Evolutionary conservation across 2,329 filamentous ascomycete species (phyloP).

Genomic region (Ceratocystis harringtonii): DNA sequence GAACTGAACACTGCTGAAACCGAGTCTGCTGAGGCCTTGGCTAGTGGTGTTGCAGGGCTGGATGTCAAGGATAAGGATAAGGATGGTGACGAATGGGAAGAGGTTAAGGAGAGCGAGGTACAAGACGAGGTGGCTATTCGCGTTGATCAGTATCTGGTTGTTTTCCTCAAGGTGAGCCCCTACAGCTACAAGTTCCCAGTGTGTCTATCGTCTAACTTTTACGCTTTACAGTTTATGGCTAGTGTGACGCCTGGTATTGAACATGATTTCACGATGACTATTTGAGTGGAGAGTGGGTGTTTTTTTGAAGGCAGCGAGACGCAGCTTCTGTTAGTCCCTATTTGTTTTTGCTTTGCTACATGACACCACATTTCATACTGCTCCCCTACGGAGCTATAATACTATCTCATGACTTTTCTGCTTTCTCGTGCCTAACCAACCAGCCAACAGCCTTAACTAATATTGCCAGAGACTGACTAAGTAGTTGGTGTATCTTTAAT

Average conservation of each 20-base stretch:
- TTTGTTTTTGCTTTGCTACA: neutral
- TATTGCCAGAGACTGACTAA: too few species aligned
- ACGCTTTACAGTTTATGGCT: conserved; percentile 46
- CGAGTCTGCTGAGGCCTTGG: conserved; percentile 48
- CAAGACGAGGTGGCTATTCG: conserved; percentile 69
- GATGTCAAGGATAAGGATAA: conserved; percentile 34
- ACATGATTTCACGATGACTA: conserved; percentile 93
- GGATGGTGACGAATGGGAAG: conserved; percentile 47
- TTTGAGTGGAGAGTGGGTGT: conserved; percentile 35
- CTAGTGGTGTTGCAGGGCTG: conserved; percentile 60
- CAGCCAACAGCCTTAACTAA: too few species aligned
- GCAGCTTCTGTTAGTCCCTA: neutral
- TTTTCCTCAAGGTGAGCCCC: conserved; percentile 58
- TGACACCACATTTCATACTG: neutral
- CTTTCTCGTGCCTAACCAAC: neutral
- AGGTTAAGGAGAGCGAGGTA: conserved; percentile 43
- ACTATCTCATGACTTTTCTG: neutral
- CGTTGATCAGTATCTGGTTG: conserved; percentile 78
- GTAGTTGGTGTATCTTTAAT: too few species aligned
- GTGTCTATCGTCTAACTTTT: neutral
- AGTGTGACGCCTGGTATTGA: conserved; percentile 94
- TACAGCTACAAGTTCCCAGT: conserved; percentile 20
- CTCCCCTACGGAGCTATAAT: neutral
- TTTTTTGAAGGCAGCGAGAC: neutral
- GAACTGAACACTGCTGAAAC: conserved; percentile 38